Percentiles rank a stretch among this genome's conserved stretches.
phyloP scores from a whole-genome alignment of 306 rosid species.

The Cicer bijugum region DNA sequence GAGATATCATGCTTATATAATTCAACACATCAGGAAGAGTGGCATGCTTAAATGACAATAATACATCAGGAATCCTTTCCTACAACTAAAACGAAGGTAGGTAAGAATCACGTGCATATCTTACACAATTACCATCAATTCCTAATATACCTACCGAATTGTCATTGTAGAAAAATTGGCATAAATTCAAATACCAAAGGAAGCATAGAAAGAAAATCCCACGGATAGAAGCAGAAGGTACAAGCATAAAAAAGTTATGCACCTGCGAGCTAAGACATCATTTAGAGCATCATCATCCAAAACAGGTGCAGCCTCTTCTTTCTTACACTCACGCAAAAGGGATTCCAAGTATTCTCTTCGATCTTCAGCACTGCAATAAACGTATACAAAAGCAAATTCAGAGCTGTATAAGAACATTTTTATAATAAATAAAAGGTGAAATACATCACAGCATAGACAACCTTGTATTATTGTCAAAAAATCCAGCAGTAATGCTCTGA shows the following conservation, averaged over 20 bases:
- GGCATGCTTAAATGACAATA: constrained; percentile 34
- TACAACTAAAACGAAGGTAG: constrained; percentile 21
- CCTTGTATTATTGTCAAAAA: constrained; percentile 99
- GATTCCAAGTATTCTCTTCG: constrained; percentile 97
- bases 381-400: constrained; percentile 43
- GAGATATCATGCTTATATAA: not conserved
- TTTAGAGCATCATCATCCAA: constrained; percentile 94
- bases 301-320: constrained; percentile 99
- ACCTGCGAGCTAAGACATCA: constrained; percentile 98
- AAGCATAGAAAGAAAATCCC: constrained; percentile 37
- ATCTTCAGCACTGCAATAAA: constrained; percentile 89
- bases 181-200: constrained; percentile 33
- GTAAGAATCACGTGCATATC: constrained; percentile 1
- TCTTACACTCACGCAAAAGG: constrained; percentile 94
- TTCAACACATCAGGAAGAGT: constrained; percentile 10
- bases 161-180: constrained; percentile 25
- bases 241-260: constrained; percentile 31
- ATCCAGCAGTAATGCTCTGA: constrained; percentile 99
- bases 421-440: constrained; percentile 33
- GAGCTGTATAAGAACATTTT: constrained; percentile 30
- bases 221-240: constrained; percentile 33
- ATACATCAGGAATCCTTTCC: constrained; percentile 18
- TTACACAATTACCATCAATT: constrained; percentile 28
- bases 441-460: constrained; percentile 40
- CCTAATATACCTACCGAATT: constrained; percentile 25